These are phyloP conservation scores for Fusarium euwallaceae DNA, from an alignment of 2,329 filamentous ascomycete species.

Conservation along the genomic window DNA sequence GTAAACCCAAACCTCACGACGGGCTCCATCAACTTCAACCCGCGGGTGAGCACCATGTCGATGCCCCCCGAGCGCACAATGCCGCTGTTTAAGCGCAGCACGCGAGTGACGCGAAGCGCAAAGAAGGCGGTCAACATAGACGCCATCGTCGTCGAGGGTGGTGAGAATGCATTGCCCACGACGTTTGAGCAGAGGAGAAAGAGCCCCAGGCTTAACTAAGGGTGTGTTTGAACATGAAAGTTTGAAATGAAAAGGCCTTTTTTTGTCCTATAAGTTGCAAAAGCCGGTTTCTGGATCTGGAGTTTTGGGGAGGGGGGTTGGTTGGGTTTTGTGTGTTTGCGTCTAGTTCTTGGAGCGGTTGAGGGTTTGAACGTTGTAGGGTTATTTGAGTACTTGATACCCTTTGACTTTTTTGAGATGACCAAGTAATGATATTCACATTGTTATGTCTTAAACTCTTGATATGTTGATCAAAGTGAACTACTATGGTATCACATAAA, in stretches of 20 bases:
- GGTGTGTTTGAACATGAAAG: neutral
- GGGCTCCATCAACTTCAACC: conserved; percentile 56
- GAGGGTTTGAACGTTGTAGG: conserved; percentile 38
- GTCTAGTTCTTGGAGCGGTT: conserved; percentile 28
- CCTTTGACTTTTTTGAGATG: conserved; percentile 45
- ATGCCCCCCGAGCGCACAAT: conserved; percentile 58
- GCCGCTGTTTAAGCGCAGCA: conserved; percentile 63
- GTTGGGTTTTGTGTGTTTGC: conserved; percentile 11
- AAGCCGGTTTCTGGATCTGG: conserved; percentile 26
- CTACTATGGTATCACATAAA: neutral
- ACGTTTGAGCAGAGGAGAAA: conserved; percentile 66
- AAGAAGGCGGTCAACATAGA: conserved; percentile 46
- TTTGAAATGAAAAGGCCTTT: neutral
- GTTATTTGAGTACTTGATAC: conserved; percentile 54
- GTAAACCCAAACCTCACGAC: conserved; percentile 64
- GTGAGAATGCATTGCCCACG: conserved; percentile 64
- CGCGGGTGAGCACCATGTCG: conserved; percentile 57
- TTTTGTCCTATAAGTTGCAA: neutral
- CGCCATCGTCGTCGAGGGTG: conserved; percentile 57
- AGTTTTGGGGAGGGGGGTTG: conserved; percentile 24
- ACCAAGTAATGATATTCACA: conserved; percentile 33
- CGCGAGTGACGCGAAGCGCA: conserved; percentile 52
- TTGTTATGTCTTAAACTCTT: conserved; percentile 1
- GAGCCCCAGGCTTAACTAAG: conserved; percentile 64
- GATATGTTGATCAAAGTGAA: neutral